Conservation (phyloP, 2,329 filamentous ascomycete genomes). For the Colletotrichum truncatum region DNA sequence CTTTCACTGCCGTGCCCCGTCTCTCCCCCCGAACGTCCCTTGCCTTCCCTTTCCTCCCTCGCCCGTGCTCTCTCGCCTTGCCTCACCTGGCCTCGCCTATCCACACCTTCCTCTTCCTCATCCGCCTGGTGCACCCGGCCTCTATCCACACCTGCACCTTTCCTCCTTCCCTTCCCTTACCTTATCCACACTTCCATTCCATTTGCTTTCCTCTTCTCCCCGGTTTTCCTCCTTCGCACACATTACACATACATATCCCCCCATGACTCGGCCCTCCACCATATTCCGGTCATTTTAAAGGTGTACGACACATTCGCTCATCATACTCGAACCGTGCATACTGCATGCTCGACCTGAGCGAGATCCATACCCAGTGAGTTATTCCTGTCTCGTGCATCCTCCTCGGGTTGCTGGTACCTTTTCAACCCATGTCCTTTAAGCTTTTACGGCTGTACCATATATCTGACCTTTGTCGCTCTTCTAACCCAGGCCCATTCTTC, state of each 20-base stretch:
- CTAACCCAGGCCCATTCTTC: neutral
- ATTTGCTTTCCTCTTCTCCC: constrained; percentile 14
- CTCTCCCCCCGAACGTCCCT: neutral
- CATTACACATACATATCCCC: neutral
- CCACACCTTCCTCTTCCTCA: constrained; percentile 1
- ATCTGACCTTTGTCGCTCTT: constrained; percentile 20
- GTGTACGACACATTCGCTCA: neutral
- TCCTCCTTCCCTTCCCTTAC: constrained; percentile 1
- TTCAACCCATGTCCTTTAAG: neutral
- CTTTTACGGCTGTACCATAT: constrained; percentile 11
- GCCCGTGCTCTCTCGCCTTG: neutral
- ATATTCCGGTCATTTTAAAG: constrained; percentile 7
- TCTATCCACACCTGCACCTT: constrained; percentile 4
- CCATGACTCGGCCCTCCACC: constrained; percentile 23
- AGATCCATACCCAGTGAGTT: constrained; percentile 6
- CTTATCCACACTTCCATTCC: constrained; percentile 26
- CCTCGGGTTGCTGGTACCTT: neutral
- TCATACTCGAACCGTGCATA: neutral
- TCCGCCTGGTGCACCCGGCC: neutral
- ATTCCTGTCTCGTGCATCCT: neutral
- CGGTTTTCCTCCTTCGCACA: constrained; percentile 14
- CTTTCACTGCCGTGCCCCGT: neutral
- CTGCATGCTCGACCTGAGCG: neutral
- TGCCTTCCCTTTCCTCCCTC: neutral
- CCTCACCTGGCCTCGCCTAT: neutral